These are phyloP conservation scores for Fusarium zealandicum DNA, from an alignment of 2,329 filamentous ascomycete genomes.

Conservation along the genomic window DNA sequence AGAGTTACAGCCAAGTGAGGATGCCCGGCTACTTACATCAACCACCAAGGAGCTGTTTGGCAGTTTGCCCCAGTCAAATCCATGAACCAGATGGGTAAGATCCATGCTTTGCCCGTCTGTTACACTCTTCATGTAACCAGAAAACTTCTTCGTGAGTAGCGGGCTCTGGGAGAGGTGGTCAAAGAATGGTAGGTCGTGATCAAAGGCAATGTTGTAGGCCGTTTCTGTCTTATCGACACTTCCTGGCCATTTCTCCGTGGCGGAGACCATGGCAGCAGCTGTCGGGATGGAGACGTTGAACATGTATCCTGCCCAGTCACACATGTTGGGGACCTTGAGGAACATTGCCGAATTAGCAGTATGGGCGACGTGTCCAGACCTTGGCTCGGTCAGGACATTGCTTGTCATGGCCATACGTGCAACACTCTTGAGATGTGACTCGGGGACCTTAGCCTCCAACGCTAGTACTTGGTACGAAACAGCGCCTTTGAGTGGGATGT, in stretches of 20 bases:
- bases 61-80: conserved; percentile 1
- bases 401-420: conserved; percentile 13
- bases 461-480: not conserved
- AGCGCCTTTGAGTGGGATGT: not conserved
- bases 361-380: not conserved
- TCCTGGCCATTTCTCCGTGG: conserved; percentile 4
- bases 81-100: not conserved
- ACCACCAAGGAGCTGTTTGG: not conserved
- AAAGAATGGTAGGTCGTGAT: conserved; percentile 3
- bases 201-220: conserved; percentile 9
- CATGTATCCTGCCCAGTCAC: conserved; percentile 12
- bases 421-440: conserved; percentile 3
- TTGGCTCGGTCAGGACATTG: not conserved
- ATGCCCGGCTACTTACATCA: not conserved
- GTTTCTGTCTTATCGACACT: conserved; percentile 2
- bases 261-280: conserved; percentile 5
- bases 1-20: not conserved
- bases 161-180: conserved; percentile 6
- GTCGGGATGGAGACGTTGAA: conserved; percentile 1
- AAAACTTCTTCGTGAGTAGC: not conserved
- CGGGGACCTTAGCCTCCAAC: not conserved
- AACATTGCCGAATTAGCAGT: conserved; percentile 5
- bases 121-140: conserved; percentile 10
- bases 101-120: conserved; percentile 1
- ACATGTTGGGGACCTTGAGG: not conserved